Evolutionary conservation across 306 rosid species (phyloP), one percentile per base, ranked within the genome.

Genomic region (Dryas octopetala): DNA sequence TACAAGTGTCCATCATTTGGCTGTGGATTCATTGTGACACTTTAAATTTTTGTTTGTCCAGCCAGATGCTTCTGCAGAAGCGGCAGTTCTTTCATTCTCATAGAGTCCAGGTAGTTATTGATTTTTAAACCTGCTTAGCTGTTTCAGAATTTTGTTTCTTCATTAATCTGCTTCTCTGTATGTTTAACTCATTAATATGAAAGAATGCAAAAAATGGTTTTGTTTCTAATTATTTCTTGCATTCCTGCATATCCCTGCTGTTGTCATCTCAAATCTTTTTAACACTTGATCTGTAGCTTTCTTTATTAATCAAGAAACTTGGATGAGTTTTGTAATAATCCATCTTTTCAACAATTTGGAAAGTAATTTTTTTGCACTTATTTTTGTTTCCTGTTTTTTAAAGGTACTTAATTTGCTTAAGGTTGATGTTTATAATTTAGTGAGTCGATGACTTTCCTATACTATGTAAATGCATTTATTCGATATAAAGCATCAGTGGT

Each of bases 31-130:
- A 66, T 74, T 78, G 76, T 79, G 53, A 62, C 23, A 74, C 23
- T 77, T 62, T 53, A 54, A 77, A 63, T 65, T 70, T 68, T 70
- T 74, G 57, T 78, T 76, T 85, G 49, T 76, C 66, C 93, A 95
- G 96, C 83, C 97, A 96, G 51, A 74, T 86, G 83, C 93, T 95
- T 70, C 86, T 95, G 82, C 99, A 90, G 88, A 95, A 95, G 79
- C 89, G 99, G 79, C 97, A 88, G 83, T 95, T 95, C 86, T 95
- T 88, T 89, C 99, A 95, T 85, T 95, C 99, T 41, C 99, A 95
- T 75, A 88, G 99, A 81, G 99, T 95, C 82, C 99, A 95, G 99
- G 99, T 92, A 80, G 80, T 78, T 77, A 68, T 48, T 53, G 46
- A 70, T 75, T 73, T 76, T 76, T 55, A 66, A 50, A 77, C 62